Percentiles rank a stretch among this genome's conserved stretches.
phyloP scores from a whole-genome alignment of 805 yeast species.

The Candida khao-thaluensis region DNA sequence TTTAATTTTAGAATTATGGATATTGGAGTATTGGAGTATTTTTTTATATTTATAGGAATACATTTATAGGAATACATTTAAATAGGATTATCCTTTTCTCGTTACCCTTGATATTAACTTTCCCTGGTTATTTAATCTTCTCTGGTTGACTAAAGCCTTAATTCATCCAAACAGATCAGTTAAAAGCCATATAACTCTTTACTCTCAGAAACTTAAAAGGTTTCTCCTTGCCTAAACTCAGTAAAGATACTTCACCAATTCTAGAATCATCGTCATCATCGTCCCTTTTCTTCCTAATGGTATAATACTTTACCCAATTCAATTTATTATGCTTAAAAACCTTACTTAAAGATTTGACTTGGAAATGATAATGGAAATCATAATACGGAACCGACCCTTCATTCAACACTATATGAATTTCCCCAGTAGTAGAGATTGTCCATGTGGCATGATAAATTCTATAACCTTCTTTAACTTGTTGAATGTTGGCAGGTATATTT shows the following conservation, averaged over 20 bases:
- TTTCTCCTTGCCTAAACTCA: constrained; percentile 68
- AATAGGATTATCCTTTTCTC: too few species aligned
- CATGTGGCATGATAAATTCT: constrained; percentile 52
- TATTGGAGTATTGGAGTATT: too few species aligned
- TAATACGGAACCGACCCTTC: constrained; percentile 62
- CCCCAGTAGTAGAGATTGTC: constrained; percentile 56
- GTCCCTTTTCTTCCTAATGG: constrained; percentile 41
- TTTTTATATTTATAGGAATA: too few species aligned
- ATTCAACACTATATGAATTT: constrained; percentile 45
- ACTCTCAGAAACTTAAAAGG: constrained; percentile 77
- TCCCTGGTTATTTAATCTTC: too few species aligned
- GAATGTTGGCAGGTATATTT: constrained; percentile 1
- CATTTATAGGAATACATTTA: too few species aligned
- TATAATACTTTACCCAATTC: constrained; percentile 67
- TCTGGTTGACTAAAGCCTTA: too few species aligned
- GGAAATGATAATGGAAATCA: constrained; percentile 60
- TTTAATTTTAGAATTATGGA: constrained; percentile 32
- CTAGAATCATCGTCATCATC: constrained; percentile 42
- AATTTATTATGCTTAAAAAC: constrained; percentile 63
- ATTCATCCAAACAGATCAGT: too few species aligned
- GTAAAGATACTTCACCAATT: constrained; percentile 46
- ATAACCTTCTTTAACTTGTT: constrained; percentile 28
- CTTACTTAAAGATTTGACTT: constrained; percentile 58
- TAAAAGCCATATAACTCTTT: constrained; percentile 25
- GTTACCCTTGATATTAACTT: too few species aligned